Conservation (phyloP, 345 rosid genomes). For the Eucalyptus camaldulensis region DNA sequence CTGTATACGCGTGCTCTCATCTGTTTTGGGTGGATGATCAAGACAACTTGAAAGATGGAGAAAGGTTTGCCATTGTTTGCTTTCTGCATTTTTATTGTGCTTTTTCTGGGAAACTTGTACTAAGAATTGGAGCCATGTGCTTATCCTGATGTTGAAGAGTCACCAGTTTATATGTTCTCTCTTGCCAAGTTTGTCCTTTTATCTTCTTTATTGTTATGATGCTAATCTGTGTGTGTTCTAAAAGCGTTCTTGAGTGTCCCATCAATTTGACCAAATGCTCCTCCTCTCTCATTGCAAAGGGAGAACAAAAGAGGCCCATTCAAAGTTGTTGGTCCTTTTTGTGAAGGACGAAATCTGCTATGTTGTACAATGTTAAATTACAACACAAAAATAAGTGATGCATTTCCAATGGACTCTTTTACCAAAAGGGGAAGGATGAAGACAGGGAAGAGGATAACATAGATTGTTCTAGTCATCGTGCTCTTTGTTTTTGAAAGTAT, state of each 20-base stretch:
- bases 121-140: background rate
- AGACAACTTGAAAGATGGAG: conserved; percentile 83
- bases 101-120: background rate
- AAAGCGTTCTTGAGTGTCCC: background rate
- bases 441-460: background rate
- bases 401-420: background rate
- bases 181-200: background rate
- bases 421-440: background rate
- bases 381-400: background rate
- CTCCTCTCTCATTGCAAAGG: background rate
- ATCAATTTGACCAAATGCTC: background rate
- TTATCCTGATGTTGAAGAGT: background rate
- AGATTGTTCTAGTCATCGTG: background rate
- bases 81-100: background rate
- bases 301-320: background rate
- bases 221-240: background rate
- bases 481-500: background rate
- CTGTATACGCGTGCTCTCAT: conserved; percentile 92
- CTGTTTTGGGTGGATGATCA: conserved; percentile 96
- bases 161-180: background rate
- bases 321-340: background rate
- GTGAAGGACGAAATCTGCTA: background rate
- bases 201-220: background rate
- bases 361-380: background rate
- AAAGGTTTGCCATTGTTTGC: conserved; percentile 39